Conservation (phyloP, 441 rosid genomes). For the Populus hybrid region DNA sequence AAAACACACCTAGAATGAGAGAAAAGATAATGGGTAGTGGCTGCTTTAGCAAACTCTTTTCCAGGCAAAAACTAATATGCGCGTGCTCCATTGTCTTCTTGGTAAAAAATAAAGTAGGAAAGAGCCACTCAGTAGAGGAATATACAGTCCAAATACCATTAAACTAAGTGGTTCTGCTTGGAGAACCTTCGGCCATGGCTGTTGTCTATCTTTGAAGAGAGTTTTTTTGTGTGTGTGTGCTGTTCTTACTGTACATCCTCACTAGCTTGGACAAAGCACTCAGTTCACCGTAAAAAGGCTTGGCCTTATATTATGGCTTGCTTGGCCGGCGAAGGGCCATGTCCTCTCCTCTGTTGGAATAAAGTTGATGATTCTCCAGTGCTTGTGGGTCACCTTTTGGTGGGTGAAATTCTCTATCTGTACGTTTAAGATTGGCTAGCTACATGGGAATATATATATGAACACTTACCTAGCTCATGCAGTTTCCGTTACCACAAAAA, state of each 20-base stretch:
- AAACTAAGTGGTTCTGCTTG: background rate
- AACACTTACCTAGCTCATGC: no score
- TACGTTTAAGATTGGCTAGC: no score
- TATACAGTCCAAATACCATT: background rate
- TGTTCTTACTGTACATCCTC: background rate
- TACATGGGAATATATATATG: no score
- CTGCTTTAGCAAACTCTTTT: slow-evolving; percentile 16
- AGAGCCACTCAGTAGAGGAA: background rate
- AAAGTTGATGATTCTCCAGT: background rate
- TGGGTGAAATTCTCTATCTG: no score
- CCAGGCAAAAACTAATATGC: slow-evolving; percentile 21
- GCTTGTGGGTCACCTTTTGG: background rate
- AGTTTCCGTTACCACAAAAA: no score
- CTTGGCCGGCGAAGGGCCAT: background rate
- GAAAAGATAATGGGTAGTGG: background rate
- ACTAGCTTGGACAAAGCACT: background rate
- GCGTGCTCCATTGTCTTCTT: slow-evolving; percentile 35
- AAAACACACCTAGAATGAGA: background rate
- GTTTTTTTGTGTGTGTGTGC: background rate
- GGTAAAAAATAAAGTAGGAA: slow-evolving; percentile 10
- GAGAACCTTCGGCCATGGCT: background rate
- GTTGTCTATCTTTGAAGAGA: background rate
- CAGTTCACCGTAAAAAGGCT: background rate
- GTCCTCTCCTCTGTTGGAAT: background rate
- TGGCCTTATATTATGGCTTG: background rate